Evolutionary conservation across 2,329 filamentous ascomycete genomes (phyloP).

Genomic region (Fusarium zealandicum): DNA sequence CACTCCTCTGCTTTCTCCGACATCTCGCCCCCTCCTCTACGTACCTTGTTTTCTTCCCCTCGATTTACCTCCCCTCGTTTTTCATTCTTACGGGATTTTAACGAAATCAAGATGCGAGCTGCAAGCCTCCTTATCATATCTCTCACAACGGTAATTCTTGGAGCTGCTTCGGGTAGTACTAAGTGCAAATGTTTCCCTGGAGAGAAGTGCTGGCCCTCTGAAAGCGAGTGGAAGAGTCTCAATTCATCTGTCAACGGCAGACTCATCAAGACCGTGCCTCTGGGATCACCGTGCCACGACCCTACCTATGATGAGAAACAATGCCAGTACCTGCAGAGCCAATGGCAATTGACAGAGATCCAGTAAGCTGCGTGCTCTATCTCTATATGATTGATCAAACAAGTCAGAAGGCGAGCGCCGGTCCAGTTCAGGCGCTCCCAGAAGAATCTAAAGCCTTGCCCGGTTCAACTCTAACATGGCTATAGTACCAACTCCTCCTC

Average conservation of each 20-base stretch:
- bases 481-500: slow-evolving; percentile 47
- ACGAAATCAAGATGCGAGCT: slow-evolving; percentile 6
- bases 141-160: not conserved
- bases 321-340: slow-evolving; percentile 49
- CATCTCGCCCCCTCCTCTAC: not conserved
- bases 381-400: not conserved
- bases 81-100: not conserved
- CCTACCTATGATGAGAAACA: slow-evolving; percentile 52
- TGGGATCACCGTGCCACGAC: slow-evolving; percentile 61
- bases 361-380: slow-evolving; percentile 42
- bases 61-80: not conserved
- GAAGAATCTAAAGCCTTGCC: not conserved
- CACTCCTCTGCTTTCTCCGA: not conserved
- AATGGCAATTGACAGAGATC: slow-evolving; percentile 46
- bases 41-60: not conserved
- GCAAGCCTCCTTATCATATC: not conserved
- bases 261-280: slow-evolving; percentile 60
- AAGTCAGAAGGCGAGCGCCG: not conserved
- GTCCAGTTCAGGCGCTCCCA: no score
- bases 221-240: slow-evolving; percentile 55
- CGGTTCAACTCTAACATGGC: slow-evolving; percentile 17
- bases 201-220: slow-evolving; percentile 57
- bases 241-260: slow-evolving; percentile 59
- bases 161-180: not conserved
- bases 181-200: slow-evolving; percentile 27